Evolutionary conservation across 2,329 filamentous ascomycete genomes (phyloP).

Genomic region (Cladosporium sp.): DNA sequence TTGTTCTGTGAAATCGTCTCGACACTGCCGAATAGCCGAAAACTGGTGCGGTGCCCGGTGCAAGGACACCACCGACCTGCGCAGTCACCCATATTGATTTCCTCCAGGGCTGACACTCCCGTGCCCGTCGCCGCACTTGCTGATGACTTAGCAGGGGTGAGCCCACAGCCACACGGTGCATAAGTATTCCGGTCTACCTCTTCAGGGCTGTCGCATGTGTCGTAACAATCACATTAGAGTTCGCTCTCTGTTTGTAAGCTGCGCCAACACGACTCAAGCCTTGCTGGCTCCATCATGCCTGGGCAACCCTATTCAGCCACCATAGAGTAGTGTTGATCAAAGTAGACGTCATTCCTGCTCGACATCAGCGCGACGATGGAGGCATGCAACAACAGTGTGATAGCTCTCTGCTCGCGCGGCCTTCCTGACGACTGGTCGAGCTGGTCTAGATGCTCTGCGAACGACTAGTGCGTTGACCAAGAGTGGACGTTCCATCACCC

Average conservation of each 20-base stretch:
- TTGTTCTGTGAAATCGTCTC: neutral
- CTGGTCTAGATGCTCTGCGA: neutral
- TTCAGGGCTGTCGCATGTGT: neutral
- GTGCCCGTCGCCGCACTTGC: neutral
- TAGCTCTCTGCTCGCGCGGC: no score
- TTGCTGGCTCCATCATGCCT: neutral
- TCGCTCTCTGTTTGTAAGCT: neutral
- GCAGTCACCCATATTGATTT: neutral
- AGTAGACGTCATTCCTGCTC: neutral
- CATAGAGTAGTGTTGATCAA: neutral
- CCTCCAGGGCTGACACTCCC: neutral
- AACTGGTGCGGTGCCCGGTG: neutral
- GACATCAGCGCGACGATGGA: no score
- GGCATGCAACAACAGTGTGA: no score
- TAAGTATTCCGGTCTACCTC: neutral
- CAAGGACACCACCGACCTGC: neutral
- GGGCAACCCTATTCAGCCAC: neutral
- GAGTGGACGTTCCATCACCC: neutral
- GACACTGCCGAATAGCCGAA: constrained; percentile 1
- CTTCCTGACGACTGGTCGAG: no score
- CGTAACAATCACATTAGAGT: neutral
- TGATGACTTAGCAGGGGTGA: constrained; percentile 1
- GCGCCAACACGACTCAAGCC: neutral
- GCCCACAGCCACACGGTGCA: neutral
- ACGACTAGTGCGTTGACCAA: neutral